Conservation (phyloP, 495 filamentous ascomycete genomes). For the Neurospora sp. region DNA sequence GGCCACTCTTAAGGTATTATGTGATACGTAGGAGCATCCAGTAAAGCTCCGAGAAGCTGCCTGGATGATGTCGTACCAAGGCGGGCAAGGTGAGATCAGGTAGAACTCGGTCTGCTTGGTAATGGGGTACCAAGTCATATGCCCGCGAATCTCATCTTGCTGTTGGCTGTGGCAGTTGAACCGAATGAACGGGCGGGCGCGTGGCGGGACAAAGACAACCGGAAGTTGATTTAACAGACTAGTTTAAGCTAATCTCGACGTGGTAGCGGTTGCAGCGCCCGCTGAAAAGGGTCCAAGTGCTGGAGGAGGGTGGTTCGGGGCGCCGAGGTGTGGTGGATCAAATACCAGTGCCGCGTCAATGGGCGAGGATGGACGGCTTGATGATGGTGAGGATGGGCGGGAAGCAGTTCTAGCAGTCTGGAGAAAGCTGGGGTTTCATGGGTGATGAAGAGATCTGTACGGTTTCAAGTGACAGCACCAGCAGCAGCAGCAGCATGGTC, state of each 20-base stretch:
- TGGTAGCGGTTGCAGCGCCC: background rate
- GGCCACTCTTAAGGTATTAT: background rate
- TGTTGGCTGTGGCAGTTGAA: background rate
- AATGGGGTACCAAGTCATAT: background rate
- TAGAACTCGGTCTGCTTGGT: background rate
- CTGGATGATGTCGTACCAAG: background rate
- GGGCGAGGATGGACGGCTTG: background rate
- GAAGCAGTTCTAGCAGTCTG: background rate
- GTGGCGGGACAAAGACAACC: background rate
- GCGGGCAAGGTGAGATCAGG: background rate
- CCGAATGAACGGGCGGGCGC: background rate
- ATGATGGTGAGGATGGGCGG: background rate
- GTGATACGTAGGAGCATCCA: background rate
- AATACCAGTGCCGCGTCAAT: background rate
- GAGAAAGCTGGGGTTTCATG: background rate
- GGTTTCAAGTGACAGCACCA: background rate
- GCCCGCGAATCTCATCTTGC: background rate
- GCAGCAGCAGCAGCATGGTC: background rate
- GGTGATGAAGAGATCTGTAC: background rate
- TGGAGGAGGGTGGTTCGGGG: background rate
- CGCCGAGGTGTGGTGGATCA: background rate
- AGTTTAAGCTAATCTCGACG: background rate
- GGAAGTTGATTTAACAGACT: background rate
- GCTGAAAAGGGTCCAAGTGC: background rate
- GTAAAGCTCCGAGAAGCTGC: background rate